Conservation (phyloP, 1,284 basidiomycete species). For the Tetrapyrgos nigripes region DNA sequence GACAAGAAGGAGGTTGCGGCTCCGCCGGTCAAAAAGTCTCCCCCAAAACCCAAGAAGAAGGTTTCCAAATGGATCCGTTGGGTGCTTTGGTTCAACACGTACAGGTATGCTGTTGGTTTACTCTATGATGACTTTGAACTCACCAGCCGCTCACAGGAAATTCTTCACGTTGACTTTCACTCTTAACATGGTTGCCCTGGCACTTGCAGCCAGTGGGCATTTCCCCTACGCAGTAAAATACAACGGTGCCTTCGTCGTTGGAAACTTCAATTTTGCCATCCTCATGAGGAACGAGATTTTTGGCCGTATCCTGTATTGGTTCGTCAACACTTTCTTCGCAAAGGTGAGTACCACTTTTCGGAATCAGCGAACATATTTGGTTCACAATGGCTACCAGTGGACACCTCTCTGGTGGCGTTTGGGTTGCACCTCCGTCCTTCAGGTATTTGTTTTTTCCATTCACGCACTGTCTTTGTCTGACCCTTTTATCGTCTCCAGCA, state of each 20-base stretch:
- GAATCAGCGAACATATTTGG: conserved; percentile 8
- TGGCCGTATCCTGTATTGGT: conserved; percentile 57
- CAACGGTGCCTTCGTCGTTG: conserved; percentile 67
- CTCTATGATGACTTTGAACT: not conserved
- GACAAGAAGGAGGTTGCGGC: conserved; percentile 32
- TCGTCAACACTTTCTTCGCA: conserved; percentile 62
- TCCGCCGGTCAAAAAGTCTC: conserved; percentile 48
- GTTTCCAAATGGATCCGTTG: conserved; percentile 63
- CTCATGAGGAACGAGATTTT: conserved; percentile 63
- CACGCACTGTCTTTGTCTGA: not conserved
- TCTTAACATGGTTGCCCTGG: conserved; percentile 66
- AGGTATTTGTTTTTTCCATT: conserved; percentile 43
- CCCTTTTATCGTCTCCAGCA: conserved; percentile 49
- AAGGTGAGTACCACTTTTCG: conserved; percentile 49
- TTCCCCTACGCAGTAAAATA: conserved; percentile 67
- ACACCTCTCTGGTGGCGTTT: conserved; percentile 73
- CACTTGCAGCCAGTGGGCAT: conserved; percentile 65
- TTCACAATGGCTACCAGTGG: conserved; percentile 52
- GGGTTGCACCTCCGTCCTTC: conserved; percentile 72
- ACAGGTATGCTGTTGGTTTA: conserved; percentile 47
- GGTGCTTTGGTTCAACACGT: conserved; percentile 74
- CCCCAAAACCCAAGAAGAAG: conserved; percentile 41
- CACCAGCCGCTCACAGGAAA: conserved; percentile 49
- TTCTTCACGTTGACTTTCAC: conserved; percentile 66
- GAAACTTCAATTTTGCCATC: conserved; percentile 57